Evolutionary conservation across 2,329 filamentous ascomycete species (phyloP), one percentile per base, ranked within the genome.

Genomic region (Huntiella savannae): DNA sequence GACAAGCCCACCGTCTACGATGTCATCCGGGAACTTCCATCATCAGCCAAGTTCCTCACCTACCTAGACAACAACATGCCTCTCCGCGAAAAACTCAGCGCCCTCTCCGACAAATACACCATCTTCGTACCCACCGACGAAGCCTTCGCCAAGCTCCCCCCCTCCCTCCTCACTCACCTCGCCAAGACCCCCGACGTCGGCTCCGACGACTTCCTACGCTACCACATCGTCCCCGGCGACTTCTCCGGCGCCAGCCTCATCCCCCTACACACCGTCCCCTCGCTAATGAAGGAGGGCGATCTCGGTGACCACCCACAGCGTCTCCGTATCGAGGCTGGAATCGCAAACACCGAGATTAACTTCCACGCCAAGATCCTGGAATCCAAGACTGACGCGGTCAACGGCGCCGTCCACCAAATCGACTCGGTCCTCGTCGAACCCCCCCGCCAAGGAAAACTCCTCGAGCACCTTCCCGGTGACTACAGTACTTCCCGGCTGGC

Each of bases 401-500:
- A 93, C 57, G 86, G 87, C 37, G 68, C 91, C 35, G 74, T 92
- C 52, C 86, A 94, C 60, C 80, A 73, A 39, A 63, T 94, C 46
- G 75, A 86, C 63, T 69, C 66, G 51, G 66, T 91, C 46, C 69
- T 94, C n/a, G 55, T 88, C 6, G 85, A 85, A 3, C 87, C 86
- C 0, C 78, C 82, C 1, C 63, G 65, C 19, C 65, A 75, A 38
- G 66, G 74, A 45, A 57, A 56, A 19, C 55, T 63, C 47, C 60
- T 75, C 40, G 68, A 72, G 7, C 75, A 87, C 32, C 70, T 93
- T 56, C 85, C 86, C 0, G 62, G 66, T 40, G 69, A 77, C 51
- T 93, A 93, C 67, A 84, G 77, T 52, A 93, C 85, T 0, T 71
- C 92, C 1, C 69, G 79, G 44, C 71, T 87, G 5, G 87, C 74